A percentile compares a stretch with the other conserved stretches of the same genome.
phyloP scores from a whole-genome alignment of 345 rosid genomes.

The Moricandia moricandioides region DNA sequence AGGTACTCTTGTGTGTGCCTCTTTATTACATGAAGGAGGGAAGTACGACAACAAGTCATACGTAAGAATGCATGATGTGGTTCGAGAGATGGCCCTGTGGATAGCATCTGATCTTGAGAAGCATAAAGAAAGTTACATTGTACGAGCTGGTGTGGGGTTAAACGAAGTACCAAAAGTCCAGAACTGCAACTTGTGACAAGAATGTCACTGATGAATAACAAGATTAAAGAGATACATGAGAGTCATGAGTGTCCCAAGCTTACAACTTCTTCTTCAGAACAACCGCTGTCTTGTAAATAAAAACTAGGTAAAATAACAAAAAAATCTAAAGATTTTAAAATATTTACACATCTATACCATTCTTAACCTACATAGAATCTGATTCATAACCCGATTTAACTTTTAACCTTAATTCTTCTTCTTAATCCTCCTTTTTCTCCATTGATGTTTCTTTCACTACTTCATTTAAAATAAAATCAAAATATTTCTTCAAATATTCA shows the following conservation, averaged over 20 bases:
- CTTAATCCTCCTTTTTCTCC: too few relatives aligned
- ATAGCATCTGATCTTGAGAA: not conserved
- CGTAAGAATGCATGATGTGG: conserved; percentile 13
- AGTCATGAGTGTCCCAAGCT: conserved; percentile 21
- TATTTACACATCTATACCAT: too few relatives aligned
- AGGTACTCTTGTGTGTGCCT: conserved; percentile 14
- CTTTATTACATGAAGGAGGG: not conserved
- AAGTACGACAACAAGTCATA: not conserved
- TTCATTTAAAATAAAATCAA: too few relatives aligned
- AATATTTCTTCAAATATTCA: too few relatives aligned
- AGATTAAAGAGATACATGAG: conserved; percentile 3
- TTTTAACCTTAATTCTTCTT: too few relatives aligned
- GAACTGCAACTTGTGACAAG: not conserved
- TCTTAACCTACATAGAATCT: too few relatives aligned
- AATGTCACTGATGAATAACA: conserved; percentile 30
- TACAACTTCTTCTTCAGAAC: conserved; percentile 21
- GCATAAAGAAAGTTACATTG: not conserved
- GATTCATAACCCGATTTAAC: too few relatives aligned
- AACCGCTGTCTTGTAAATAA: not conserved
- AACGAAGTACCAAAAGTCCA: not conserved
- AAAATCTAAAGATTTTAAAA: too few relatives aligned
- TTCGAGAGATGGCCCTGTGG: conserved; percentile 9
- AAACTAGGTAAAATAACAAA: too few relatives aligned
- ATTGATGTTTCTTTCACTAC: too few relatives aligned
- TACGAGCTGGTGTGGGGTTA: not conserved